phyloP scores from a whole-genome alignment of 2,329 filamentous ascomycete genomes.

The Diaporthe velutina region DNA sequence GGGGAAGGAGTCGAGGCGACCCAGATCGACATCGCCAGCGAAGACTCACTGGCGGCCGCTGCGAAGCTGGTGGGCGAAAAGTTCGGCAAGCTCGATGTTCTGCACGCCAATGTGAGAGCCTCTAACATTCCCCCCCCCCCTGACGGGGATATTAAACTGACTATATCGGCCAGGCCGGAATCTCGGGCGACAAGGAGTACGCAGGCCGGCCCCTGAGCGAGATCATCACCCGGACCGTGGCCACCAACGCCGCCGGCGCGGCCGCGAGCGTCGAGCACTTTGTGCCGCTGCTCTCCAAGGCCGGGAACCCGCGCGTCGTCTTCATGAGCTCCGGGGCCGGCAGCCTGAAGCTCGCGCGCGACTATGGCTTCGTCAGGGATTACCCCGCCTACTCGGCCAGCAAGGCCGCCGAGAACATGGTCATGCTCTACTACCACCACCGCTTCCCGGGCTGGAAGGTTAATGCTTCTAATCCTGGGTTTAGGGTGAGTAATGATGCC shows the following conservation, averaged over 20 bases:
- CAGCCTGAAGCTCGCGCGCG: conserved; percentile 20
- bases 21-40: conserved; percentile 20
- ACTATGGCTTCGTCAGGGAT: conserved; percentile 1
- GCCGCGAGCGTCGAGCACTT: conserved; percentile 25
- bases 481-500: neutral
- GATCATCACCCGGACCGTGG: conserved; percentile 11
- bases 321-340: conserved; percentile 14
- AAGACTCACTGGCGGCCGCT: conserved; percentile 4
- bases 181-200: neutral
- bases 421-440: conserved; percentile 12
- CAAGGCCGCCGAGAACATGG: conserved; percentile 27
- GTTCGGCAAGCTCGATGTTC: conserved; percentile 22
- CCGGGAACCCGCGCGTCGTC: conserved; percentile 7
- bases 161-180: neutral
- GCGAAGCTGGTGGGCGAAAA: neutral
- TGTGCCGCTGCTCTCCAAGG: conserved; percentile 3
- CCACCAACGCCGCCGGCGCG: conserved; percentile 12
- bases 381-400: conserved; percentile 12
- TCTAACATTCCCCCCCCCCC: accelerated
- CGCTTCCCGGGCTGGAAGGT: conserved; percentile 23
- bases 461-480: conserved; percentile 19
- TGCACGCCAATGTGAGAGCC: conserved; percentile 1
- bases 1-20: neutral
- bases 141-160: neutral
- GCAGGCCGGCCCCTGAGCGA: conserved; percentile 2